Percentiles rank a stretch among this genome's conserved stretches.
These are phyloP conservation scores for Davidsoniella australis DNA, from an alignment of 2,329 filamentous ascomycete genomes.

Conservation along the genomic window DNA sequence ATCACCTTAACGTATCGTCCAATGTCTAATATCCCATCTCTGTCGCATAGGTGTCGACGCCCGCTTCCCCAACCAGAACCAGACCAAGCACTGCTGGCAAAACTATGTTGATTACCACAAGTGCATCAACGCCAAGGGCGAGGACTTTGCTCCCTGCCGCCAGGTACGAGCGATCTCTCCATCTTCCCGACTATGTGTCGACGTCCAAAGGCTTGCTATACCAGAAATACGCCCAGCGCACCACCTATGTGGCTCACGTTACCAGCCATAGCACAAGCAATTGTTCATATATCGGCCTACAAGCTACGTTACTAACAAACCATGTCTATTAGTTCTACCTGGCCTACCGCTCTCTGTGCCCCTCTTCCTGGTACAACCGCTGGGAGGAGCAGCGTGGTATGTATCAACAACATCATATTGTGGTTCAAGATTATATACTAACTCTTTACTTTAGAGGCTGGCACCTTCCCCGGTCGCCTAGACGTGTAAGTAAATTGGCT, in stretches of 20 bases:
- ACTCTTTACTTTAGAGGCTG: constrained; percentile 35
- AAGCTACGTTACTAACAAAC: background rate
- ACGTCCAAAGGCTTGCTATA: background rate
- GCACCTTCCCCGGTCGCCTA: constrained; percentile 50
- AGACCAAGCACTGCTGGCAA: constrained; percentile 99
- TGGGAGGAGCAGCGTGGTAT: constrained; percentile 96
- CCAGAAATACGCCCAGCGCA: background rate
- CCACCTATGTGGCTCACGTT: background rate
- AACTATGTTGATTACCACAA: constrained; percentile 99
- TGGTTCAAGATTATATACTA: constrained; percentile 12
- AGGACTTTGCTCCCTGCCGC: constrained; percentile 92
- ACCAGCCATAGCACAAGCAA: background rate
- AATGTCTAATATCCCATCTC: constrained; percentile 5
- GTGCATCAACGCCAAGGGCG: constrained; percentile 95
- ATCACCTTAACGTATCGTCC: background rate
- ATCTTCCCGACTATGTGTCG: background rate
- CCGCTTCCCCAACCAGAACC: constrained; percentile 96
- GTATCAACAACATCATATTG: constrained; percentile 19
- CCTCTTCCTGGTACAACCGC: constrained; percentile 78
- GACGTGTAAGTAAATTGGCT: constrained; percentile 30
- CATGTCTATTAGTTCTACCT: constrained; percentile 64
- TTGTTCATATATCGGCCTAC: background rate
- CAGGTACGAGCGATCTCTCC: constrained; percentile 44
- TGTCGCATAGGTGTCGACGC: constrained; percentile 69
- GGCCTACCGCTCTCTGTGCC: constrained; percentile 94